Evolutionary conservation across 306 rosid genomes (phyloP).

Genomic region (Gynostemma pentaphyllum): DNA sequence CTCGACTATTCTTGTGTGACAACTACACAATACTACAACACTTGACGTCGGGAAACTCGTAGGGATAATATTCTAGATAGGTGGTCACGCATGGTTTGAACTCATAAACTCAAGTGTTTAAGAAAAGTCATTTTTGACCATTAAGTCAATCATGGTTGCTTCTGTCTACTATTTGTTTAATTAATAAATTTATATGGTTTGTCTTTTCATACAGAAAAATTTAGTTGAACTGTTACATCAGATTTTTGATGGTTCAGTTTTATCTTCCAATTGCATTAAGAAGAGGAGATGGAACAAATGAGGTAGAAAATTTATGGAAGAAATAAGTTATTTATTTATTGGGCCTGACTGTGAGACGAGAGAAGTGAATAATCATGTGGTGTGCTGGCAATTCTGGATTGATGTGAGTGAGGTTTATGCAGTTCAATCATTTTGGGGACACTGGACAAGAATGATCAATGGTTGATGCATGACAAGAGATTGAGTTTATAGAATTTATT

Average conservation of each 20-base stretch:
- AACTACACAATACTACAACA: no score
- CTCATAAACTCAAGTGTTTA: no score
- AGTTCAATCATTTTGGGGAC: not conserved
- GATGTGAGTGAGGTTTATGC: not conserved
- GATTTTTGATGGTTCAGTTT: no score
- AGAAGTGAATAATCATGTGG: constrained; percentile 2
- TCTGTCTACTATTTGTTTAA: not conserved
- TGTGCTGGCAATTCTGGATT: not conserved
- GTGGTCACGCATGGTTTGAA: no score
- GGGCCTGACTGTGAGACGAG: not conserved
- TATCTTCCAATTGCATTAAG: no score
- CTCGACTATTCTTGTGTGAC: no score
- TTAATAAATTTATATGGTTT: not conserved
- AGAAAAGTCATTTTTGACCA: no score
- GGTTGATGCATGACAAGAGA: not conserved
- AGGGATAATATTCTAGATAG: no score
- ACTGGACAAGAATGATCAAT: not conserved
- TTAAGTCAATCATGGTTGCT: no score
- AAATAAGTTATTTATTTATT: not conserved
- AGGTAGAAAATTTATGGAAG: not conserved
- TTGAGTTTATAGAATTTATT: no score
- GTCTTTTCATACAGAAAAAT: not conserved
- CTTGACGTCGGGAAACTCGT: no score
- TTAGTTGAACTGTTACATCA: constrained; percentile 6
- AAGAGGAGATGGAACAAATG: no score